A percentile compares a stretch with the other conserved stretches of the same genome.
These are phyloP conservation scores for Clonostachys byssicola DNA, from an alignment of 2,329 filamentous ascomycete species.

Conservation along the genomic window DNA sequence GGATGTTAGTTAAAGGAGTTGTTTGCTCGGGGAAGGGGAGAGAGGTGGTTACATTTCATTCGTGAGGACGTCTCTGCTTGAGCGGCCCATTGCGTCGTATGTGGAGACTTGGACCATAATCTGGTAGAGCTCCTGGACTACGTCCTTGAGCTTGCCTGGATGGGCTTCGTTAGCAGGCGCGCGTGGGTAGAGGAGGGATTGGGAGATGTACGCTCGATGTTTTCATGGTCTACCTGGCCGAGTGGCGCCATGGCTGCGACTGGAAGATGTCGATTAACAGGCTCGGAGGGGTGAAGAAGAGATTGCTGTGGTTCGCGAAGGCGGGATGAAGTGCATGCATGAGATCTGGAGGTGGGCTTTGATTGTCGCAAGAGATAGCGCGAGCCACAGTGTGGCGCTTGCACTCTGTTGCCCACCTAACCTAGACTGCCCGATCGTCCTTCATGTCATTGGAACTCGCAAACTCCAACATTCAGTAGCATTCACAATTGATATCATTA, in stretches of 20 bases:
- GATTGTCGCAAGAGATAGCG: no score
- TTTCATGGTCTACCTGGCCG: constrained; percentile 27
- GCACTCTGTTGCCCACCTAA: no score
- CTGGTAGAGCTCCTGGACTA: constrained; percentile 61
- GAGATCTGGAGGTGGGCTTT: no score
- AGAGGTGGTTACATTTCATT: constrained; percentile 37
- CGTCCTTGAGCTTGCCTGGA: constrained; percentile 54
- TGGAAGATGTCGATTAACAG: no score
- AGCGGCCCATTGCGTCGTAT: constrained; percentile 49
- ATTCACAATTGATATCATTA: no score
- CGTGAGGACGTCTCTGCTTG: constrained; percentile 52
- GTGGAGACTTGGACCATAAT: constrained; percentile 58
- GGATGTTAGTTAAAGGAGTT: constrained; percentile 1
- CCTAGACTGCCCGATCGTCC: no score
- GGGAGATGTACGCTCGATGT: constrained; percentile 29
- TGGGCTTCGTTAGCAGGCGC: constrained; percentile 4
- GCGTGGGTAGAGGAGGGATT: background rate
- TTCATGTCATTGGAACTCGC: no score
- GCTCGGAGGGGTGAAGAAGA: no score
- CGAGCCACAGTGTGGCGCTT: no score
- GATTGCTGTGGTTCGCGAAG: no score
- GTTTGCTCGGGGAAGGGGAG: constrained; percentile 1
- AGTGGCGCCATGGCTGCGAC: constrained; percentile 32
- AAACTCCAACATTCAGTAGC: no score
- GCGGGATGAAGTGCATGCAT: no score